These are phyloP conservation scores for Cladochytrium replicatum DNA, from an alignment of 192 early-diverging fungal species.

Conservation along the genomic window DNA sequence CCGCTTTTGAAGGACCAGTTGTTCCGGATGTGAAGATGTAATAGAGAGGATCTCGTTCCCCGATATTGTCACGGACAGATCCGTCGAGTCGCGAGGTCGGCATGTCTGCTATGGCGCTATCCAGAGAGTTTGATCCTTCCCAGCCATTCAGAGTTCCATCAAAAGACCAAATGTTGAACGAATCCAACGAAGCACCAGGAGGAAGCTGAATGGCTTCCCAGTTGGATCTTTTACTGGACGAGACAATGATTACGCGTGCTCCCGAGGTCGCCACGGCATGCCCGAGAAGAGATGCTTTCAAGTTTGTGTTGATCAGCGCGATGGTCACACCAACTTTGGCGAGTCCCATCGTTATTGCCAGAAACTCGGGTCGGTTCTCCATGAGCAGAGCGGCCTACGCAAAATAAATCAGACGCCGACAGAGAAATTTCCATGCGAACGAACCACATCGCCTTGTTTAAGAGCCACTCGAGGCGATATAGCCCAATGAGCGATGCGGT, in stretches of 20 bases:
- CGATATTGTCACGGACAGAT: neutral
- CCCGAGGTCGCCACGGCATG: constrained; percentile 3
- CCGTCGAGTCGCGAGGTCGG: neutral
- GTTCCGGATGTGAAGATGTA: constrained; percentile 18
- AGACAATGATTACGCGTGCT: neutral
- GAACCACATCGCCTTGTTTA: neutral
- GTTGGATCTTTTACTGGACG: neutral
- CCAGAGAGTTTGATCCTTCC: neutral
- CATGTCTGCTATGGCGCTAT: neutral
- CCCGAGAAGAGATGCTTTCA: neutral
- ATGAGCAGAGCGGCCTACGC: neutral
- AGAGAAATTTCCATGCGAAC: neutral
- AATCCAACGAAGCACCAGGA: no score
- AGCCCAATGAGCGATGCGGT: constrained; percentile 6
- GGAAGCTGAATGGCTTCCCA: neutral
- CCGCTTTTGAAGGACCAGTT: constrained; percentile 16
- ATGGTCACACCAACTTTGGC: neutral
- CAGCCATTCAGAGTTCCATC: neutral
- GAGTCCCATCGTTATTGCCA: neutral
- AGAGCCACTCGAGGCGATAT: neutral
- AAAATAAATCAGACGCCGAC: neutral
- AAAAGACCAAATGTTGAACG: no score
- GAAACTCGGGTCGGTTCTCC: neutral
- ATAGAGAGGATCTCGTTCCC: neutral
- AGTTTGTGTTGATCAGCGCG: constrained; percentile 7